Percentiles rank a stretch among this genome's conserved stretches.
phyloP scores from a whole-genome alignment of 306 rosid species.

The Trichosanthes cucumerina region DNA sequence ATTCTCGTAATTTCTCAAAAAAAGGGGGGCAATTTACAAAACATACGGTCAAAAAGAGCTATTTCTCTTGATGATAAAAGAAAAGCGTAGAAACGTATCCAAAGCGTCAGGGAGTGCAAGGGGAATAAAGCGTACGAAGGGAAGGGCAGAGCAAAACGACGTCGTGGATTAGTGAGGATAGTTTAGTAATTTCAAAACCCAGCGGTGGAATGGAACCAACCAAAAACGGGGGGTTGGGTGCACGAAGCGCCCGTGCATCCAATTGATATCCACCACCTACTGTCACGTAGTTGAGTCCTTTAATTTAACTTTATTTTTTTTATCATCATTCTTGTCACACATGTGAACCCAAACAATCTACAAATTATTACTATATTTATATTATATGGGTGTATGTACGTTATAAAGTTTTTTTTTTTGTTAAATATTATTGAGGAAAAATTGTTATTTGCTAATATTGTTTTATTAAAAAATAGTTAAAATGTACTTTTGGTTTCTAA shows the following conservation, averaged over 20 bases:
- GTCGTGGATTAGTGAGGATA: constrained; percentile 14
- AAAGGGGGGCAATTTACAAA: neutral
- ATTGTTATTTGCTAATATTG: too few relatives aligned
- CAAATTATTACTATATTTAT: neutral
- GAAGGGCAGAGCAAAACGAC: too few relatives aligned
- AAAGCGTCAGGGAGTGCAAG: neutral
- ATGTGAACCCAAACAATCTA: constrained; percentile 1
- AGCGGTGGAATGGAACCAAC: neutral
- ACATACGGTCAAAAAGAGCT: constrained; percentile 45
- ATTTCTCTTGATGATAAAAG: constrained; percentile 23
- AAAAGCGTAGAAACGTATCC: constrained; percentile 19
- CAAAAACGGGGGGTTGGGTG: constrained; percentile 9
- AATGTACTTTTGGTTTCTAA: too few relatives aligned
- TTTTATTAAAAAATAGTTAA: too few relatives aligned
- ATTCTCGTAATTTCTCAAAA: neutral
- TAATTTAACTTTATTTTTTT: constrained; percentile 9
- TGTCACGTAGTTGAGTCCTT: constrained; percentile 8
- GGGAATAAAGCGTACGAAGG: constrained; percentile 7
- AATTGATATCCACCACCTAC: constrained; percentile 40
- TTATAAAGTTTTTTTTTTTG: neutral
- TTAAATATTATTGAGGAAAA: too few relatives aligned
- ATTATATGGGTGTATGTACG: too few relatives aligned
- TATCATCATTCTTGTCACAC: constrained; percentile 23
- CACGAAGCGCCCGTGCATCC: constrained; percentile 72
- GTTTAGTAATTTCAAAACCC: neutral